Evolutionary conservation across 2,329 filamentous ascomycete genomes (phyloP).

Genomic region (Hymenotorrendiella dingleyae): DNA sequence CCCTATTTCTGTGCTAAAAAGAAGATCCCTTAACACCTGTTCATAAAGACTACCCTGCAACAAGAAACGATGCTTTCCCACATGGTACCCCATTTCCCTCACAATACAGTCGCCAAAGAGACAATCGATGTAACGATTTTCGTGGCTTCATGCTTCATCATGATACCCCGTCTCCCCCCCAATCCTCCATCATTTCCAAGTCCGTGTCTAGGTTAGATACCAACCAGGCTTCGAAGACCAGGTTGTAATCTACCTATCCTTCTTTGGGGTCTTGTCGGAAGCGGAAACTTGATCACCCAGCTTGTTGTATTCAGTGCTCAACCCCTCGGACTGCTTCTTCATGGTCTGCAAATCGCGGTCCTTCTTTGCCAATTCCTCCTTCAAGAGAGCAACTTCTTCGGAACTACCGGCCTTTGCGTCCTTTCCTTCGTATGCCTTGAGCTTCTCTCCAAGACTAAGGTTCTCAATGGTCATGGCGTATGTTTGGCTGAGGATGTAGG

Average conservation of each 20-base stretch:
- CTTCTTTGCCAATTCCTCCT: conserved; percentile 63
- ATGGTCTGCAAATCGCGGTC: conserved; percentile 78
- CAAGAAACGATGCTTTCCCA: too few species aligned
- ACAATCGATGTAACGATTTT: too few species aligned
- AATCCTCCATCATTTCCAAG: too few species aligned
- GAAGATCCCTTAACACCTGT: too few species aligned
- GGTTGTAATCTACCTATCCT: conserved; percentile 40
- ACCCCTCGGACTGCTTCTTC: conserved; percentile 85
- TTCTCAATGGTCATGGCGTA: conserved; percentile 66
- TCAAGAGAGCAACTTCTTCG: conserved; percentile 66
- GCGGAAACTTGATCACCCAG: conserved; percentile 75
- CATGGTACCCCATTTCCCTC: too few species aligned
- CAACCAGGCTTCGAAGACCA: too few species aligned
- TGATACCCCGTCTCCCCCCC: too few species aligned
- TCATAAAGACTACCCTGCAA: too few species aligned
- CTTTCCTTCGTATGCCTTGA: conserved; percentile 78
- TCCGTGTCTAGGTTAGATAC: too few species aligned
- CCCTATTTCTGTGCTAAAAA: too few species aligned
- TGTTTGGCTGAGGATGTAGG: conserved; percentile 96
- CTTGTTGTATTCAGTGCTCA: conserved; percentile 79
- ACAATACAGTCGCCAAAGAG: too few species aligned
- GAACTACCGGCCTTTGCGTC: conserved; percentile 59
- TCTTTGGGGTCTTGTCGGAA: conserved; percentile 47
- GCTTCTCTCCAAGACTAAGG: conserved; percentile 76
- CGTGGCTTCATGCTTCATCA: too few species aligned